These are phyloP conservation scores for Hirsutella thompsonii DNA, from an alignment of 2,329 filamentous ascomycete genomes.

Conservation along the genomic window DNA sequence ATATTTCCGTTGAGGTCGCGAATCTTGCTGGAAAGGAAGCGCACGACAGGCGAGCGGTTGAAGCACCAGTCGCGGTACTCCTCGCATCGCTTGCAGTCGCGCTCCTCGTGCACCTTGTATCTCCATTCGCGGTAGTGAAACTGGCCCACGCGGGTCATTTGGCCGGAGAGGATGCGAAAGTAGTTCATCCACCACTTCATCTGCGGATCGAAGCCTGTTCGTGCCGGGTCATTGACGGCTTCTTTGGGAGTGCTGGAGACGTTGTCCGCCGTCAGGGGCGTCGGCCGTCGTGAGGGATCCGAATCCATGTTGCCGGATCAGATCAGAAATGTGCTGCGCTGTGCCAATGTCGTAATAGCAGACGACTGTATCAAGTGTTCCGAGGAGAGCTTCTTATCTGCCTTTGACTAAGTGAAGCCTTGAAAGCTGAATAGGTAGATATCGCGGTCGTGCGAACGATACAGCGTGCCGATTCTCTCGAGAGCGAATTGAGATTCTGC, in stretches of 20 bases:
- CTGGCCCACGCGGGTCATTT: slow-evolving; percentile 54
- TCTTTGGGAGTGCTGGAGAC: slow-evolving; percentile 10
- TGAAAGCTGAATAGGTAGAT: too few species aligned
- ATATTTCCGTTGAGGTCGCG: slow-evolving; percentile 65
- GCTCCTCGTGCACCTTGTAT: slow-evolving; percentile 61
- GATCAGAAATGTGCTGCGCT: too few species aligned
- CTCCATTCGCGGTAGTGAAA: slow-evolving; percentile 68
- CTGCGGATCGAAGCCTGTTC: slow-evolving; percentile 50
- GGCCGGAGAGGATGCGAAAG: slow-evolving; percentile 68
- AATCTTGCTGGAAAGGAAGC: slow-evolving; percentile 77
- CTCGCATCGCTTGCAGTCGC: slow-evolving; percentile 73
- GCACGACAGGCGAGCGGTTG: slow-evolving; percentile 70
- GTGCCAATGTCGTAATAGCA: too few species aligned
- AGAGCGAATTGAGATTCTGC: too few species aligned
- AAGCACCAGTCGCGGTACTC: slow-evolving; percentile 73
- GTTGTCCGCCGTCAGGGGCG: slow-evolving; percentile 2
- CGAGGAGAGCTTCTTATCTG: too few species aligned
- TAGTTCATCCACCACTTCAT: slow-evolving; percentile 66
- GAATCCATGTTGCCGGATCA: neutral
- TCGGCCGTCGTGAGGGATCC: slow-evolving; percentile 7
- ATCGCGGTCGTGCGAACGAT: too few species aligned
- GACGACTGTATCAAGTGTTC: too few species aligned
- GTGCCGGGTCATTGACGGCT: slow-evolving; percentile 44
- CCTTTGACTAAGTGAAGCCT: too few species aligned
- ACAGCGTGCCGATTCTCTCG: too few species aligned